phyloP scores from a whole-genome alignment of 2,329 filamentous ascomycete genomes.

The Colletotrichum lentis region DNA sequence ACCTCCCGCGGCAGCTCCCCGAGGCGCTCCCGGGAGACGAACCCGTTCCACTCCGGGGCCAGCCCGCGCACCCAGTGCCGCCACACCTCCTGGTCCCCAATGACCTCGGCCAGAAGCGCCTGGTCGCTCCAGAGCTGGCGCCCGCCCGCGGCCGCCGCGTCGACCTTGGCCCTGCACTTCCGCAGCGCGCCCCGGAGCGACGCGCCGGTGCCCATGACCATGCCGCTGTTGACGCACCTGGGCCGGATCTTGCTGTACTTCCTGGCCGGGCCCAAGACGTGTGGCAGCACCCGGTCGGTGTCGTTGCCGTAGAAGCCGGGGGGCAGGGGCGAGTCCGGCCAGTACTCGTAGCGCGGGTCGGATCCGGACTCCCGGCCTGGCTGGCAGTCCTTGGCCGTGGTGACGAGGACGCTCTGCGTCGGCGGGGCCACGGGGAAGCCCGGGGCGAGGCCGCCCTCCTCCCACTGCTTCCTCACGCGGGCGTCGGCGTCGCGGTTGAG shows the following conservation, averaged over 20 bases:
- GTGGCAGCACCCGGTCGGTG: conserved; percentile 45
- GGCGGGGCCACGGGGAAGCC: conserved; percentile 46
- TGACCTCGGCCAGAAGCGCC: conserved; percentile 50
- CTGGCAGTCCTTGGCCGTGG: conserved; percentile 49
- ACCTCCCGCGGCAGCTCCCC: conserved; percentile 39
- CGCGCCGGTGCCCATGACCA: conserved; percentile 49
- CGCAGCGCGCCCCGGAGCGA: conserved; percentile 41
- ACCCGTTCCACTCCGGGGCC: conserved; percentile 47
- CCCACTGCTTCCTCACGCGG: conserved; percentile 43
- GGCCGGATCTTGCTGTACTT: conserved; percentile 47
- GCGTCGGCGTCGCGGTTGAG: conserved; percentile 48
- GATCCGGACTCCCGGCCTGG: conserved; percentile 47
- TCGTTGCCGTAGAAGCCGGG: conserved; percentile 47
- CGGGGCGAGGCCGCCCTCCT: background rate
- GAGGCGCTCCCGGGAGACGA: conserved; percentile 31
- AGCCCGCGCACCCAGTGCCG: conserved; percentile 46
- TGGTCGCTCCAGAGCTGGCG: conserved; percentile 52
- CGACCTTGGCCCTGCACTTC: conserved; percentile 45
- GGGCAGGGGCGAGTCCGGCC: conserved; percentile 49
- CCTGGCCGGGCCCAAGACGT: conserved; percentile 45
- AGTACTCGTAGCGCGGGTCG: conserved; percentile 48
- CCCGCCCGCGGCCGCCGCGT: conserved; percentile 42
- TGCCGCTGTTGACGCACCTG: conserved; percentile 48
- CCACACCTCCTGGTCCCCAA: conserved; percentile 51
- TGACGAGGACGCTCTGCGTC: conserved; percentile 47